Conservation (phyloP, 371 early-diverging fungal species). For the Mortierella sp. region DNA sequence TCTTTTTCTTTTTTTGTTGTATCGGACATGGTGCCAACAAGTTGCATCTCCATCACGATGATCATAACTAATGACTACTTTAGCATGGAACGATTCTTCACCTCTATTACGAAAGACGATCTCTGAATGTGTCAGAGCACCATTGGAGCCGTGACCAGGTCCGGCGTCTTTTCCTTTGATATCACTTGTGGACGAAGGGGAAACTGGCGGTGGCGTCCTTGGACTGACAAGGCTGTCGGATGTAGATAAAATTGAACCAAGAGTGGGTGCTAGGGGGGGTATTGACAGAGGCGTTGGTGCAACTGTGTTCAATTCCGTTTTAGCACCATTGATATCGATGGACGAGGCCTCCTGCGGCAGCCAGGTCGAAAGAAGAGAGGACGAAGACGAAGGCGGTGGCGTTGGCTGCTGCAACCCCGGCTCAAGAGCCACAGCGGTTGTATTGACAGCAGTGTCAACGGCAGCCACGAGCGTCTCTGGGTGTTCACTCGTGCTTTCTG, state of each 20-base stretch:
- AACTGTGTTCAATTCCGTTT: too few relatives aligned
- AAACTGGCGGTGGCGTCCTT: background rate
- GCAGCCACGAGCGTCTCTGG: background rate
- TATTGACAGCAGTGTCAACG: too few relatives aligned
- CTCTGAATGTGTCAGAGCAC: background rate
- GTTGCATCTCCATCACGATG: background rate
- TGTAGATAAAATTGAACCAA: too few relatives aligned
- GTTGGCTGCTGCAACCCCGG: conserved; percentile 9
- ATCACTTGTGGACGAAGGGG: background rate
- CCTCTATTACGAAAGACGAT: conserved; percentile 21
- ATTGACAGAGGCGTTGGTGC: too few relatives aligned
- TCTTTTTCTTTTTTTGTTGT: background rate
- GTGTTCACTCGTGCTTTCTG: background rate
- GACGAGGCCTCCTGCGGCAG: background rate
- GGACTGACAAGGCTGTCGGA: too few relatives aligned
- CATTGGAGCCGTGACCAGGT: background rate
- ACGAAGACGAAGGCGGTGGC: conserved; percentile 5
- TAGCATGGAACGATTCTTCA: conserved; percentile 25
- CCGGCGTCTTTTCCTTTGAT: background rate
- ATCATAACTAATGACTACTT: conserved; percentile 11
- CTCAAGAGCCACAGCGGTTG: too few relatives aligned
- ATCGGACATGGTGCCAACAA: background rate
- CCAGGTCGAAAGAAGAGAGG: background rate
- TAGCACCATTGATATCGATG: too few relatives aligned
- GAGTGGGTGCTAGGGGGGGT: too few relatives aligned